These are phyloP conservation scores for Symbiodinium natans DNA, from an alignment of 73 alveolate species.

Conservation along the genomic window DNA sequence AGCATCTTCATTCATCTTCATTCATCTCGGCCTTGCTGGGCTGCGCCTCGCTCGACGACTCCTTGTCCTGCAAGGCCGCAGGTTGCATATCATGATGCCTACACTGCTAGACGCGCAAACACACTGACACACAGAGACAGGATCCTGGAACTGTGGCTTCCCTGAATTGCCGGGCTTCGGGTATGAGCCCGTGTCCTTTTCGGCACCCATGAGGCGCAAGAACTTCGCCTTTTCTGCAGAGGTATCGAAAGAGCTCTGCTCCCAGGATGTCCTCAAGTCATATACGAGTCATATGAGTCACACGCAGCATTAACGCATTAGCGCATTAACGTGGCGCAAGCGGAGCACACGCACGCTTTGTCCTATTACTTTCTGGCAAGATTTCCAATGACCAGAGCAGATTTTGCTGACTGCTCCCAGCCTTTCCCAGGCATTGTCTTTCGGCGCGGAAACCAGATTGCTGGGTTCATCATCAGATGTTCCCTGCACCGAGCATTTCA, in stretches of 20 bases:
- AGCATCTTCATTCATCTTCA: too few species aligned
- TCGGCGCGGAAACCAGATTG: neutral
- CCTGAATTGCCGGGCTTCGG: neutral
- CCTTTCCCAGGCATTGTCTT: neutral
- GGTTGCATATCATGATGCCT: neutral
- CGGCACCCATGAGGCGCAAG: conserved; percentile 67
- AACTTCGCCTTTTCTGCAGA: conserved; percentile 35
- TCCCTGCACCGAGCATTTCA: neutral
- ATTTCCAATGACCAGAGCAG: too few species aligned
- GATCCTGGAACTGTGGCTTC: neutral
- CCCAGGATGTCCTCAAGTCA: conserved; percentile 86
- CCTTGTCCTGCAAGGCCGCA: neutral
- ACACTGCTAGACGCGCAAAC: too few species aligned
- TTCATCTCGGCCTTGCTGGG: neutral
- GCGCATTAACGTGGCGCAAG: too few species aligned
- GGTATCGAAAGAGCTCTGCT: conserved; percentile 6
- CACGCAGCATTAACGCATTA: neutral
- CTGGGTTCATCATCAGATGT: neutral
- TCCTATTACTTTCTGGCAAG: too few species aligned
- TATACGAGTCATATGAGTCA: neutral
- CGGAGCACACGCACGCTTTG: too few species aligned
- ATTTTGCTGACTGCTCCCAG: neutral
- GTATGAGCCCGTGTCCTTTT: neutral
- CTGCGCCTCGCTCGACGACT: neutral
- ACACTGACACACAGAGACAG: too few species aligned